Base-by-base conservation (phyloP, 169 alveolate species). In the Plasmodium inui region DNA sequence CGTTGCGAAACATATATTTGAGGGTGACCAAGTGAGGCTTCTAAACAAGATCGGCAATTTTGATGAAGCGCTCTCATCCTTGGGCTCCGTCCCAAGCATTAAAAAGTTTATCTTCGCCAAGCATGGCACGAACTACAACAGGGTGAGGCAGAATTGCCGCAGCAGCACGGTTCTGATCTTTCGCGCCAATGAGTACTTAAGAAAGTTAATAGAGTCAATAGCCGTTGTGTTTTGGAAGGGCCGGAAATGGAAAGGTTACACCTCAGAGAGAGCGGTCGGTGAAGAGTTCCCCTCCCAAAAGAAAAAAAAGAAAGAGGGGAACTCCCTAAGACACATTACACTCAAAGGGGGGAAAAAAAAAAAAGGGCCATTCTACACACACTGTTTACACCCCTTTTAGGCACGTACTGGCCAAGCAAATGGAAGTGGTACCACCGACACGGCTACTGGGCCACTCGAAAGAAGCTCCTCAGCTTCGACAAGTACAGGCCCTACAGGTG, bases 371-470 rank as follows among this genome's bases (percentile, higher is more conserved):
- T 17, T 50, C 19, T 50, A 50, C 61, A 50, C 61, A 50, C 61
- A 14, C 61, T 19, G 1, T 1, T 28, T 67, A 67, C 76, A 70
- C 28, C 74, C 41, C n/a, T 55, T 57, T 57, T 70, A 95, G 97
- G 95, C 83, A 84, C 96, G 2, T 95, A 93, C 90, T 83, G 91
- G 94, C 97, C 98, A 22, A 97, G 97, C 96, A 97, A 97, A 92
- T 97, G 98, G 98, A 95, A 95, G 78, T 97, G 98, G 98, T 97
- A 97, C 83, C 98, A 97, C 82, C 83, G 98, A 39, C 98, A 97
- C 83, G 98, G 98, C 37, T 97, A 97, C 95, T 97, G 98, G 98
- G 98, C 98, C 6, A 97, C 98, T n/a, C 80, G 98, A 37, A 97
- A 97, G 93, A 97, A 97, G 72, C 95, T 86, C 82, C 93, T 97